Base-by-base conservation (phyloP, 2,329 filamentous ascomycete species). In the Lasiodiplodia sp. region DNA sequence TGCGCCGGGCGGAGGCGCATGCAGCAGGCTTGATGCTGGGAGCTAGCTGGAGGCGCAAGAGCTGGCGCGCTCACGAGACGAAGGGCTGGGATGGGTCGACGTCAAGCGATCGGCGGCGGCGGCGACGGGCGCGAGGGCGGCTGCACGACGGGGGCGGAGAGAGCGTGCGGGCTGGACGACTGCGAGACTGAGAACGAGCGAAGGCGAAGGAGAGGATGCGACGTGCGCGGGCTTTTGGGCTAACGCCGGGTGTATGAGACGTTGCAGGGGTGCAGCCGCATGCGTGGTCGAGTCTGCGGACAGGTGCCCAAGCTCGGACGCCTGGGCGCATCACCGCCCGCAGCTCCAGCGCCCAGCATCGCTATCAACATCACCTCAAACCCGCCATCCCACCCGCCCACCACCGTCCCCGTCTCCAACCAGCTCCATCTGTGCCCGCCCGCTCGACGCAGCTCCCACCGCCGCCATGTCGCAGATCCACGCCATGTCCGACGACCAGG, bases 401-500 rank as follows among this genome's bases (percentile, higher is more conserved):
- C 70, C 72, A 57, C 60, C 63, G 53, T 21, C 47, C 25, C 68
- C 67, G 10, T 25, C 64, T 40, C 47, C 64, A 56, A 38, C 18
- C 53, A 56, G 66, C 23, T 18, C 31, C 56, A 44, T 65, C 62
- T 44, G n/a, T 38, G 57, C 66, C 31, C 66, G 12, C 56, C 56
- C 16, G 49, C 47, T 12, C 47, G 4, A 11, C 55, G 18, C 28
- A 4, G 14, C 55, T 51, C 55, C 66, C 56, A n/a, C 51, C 80
- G 80, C 81, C 87, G 91, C 83, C 81, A 97, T 97, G 94, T 96
- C 94, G 83, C 91, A 94, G 87, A 86, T 89, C 73, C 94, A 97
- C 90, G 92, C 93, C 82, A 91, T 98, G 85, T 97, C 94, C 84
- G 94, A 97, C 88, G 94, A 97, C 85, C 94, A 97, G 91, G 93